Evolutionary conservation across 768 basidiomycete genomes (phyloP), one percentile per base, ranked within the genome.

Genomic region (Gloeophyllum trabeum): DNA sequence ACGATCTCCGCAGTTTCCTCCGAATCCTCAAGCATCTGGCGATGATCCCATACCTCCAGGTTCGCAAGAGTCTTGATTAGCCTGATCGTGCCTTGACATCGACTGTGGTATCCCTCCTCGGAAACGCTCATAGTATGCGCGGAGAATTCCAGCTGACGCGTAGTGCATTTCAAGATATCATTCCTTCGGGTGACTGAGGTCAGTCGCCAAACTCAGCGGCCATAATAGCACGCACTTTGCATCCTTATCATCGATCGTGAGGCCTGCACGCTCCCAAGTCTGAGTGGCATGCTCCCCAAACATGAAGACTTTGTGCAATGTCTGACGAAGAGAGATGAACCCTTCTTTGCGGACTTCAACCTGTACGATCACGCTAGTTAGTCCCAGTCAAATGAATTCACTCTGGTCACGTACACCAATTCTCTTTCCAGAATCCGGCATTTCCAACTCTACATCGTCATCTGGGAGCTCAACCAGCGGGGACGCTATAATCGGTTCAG

Each of bases 81-180:
- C 0, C 53, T 52, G 3, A 63, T 47, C 38, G 61, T 64, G 7
- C 46, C 49, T 2, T 41, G 34, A 2, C 68, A 51, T 2, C 69
- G 68, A 4, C 35, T 46, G 13, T 52, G 51, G 48, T 84, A 83
- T 6, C 79, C 78, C 2, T 59, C 56, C 6, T 53, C 47, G 1
- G 75, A 78, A 34, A 66, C 67, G 13, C 69, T 71, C 61, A 79
- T 65, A 1, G 67, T 62, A 34, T 71, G 63, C 1, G 61, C 62
- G 3, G 45, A 56, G 43, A 70, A 67, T 44, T 82, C 81, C 5
- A 78, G 54, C 24, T 61, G 58, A 40, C 56, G 63, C 3, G 78
- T 71, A 2, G 61, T 58, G 1, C 54, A 46, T 20, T 61, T 62
- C 13, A 81, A 50, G 7, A 71, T 51, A 18, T 59, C 50, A 39